Percentiles rank a stretch among this genome's conserved stretches.
phyloP scores from a whole-genome alignment of 2,329 filamentous ascomycete species.

The Monosporascus sp. region DNA sequence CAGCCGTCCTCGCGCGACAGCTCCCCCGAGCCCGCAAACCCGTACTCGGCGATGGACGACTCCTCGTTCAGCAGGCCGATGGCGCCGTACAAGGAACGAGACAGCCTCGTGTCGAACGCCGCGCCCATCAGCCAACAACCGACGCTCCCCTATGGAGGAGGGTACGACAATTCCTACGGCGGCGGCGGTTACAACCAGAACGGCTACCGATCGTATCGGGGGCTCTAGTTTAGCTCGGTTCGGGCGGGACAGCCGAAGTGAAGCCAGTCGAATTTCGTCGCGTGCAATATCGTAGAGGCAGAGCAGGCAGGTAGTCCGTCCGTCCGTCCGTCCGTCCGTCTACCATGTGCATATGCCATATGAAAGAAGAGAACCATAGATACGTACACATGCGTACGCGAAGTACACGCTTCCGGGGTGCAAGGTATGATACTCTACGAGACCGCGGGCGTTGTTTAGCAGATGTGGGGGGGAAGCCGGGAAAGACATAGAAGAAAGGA shows the following conservation, averaged over 20 bases:
- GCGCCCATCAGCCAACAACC: conserved; percentile 35
- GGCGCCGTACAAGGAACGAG: conserved; percentile 26
- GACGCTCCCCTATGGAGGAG: conserved; percentile 25
- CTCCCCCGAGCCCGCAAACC: conserved; percentile 22
- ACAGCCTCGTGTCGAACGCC: conserved; percentile 33
- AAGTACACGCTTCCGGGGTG: no score
- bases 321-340: conserved; percentile 1
- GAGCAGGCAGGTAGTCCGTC: no score
- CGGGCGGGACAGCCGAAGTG: no score
- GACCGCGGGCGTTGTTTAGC: no score
- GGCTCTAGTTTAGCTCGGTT: not conserved
- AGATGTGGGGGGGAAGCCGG: no score
- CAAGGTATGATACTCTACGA: no score
- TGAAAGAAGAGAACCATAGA: not conserved
- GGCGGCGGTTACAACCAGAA: not conserved
- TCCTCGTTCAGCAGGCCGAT: conserved; percentile 14
- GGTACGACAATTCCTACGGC: conserved; percentile 13
- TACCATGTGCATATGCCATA: not conserved
- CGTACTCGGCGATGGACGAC: conserved; percentile 17
- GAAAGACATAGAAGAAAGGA: no score
- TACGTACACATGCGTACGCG: conserved; percentile 2
- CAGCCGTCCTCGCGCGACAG: conserved; percentile 18
- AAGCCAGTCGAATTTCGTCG: no score
- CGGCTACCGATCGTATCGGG: not conserved
- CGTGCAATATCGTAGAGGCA: no score